Percentiles rank a stretch among this genome's conserved stretches.
Conservation (phyloP, 2,329 filamentous ascomycete species). For the Scedosporium minutisporum region DNA sequence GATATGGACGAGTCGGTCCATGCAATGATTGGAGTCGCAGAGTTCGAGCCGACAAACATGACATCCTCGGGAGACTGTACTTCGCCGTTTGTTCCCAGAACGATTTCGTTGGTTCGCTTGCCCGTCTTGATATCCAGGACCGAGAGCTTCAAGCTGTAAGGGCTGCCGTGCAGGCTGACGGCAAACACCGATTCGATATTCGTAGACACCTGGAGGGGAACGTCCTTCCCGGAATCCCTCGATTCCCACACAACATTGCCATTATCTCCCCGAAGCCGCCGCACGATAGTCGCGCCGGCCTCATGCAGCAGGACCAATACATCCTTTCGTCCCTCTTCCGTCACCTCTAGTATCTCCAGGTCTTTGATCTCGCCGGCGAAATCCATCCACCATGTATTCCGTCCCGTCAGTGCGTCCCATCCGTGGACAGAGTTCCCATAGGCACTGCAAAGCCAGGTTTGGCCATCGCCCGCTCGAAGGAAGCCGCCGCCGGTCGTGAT, state of each 20-base stretch:
- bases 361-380: constrained; percentile 53
- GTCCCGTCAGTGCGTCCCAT: constrained; percentile 78
- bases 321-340: constrained; percentile 56
- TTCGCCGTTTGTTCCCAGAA: constrained; percentile 65
- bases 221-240: constrained; percentile 56
- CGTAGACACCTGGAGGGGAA: constrained; percentile 66
- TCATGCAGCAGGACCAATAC: constrained; percentile 60
- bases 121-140: constrained; percentile 66
- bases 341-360: constrained; percentile 68
- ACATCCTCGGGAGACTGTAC: constrained; percentile 55
- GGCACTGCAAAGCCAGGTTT: constrained; percentile 68
- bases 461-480: constrained; percentile 66
- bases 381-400: constrained; percentile 62
- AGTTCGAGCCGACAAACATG: constrained; percentile 67
- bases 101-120: constrained; percentile 60
- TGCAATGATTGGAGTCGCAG: constrained; percentile 62
- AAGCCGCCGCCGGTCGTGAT: constrained; percentile 36
- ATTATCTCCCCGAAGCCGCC: constrained; percentile 61
- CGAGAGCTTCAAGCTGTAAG: constrained; percentile 67
- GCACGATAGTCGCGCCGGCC: constrained; percentile 47
- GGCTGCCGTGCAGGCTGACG: constrained; percentile 60
- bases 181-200: constrained; percentile 64
- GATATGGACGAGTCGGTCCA: constrained; percentile 59
- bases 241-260: constrained; percentile 65
- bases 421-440: constrained; percentile 60